A percentile compares a stretch with the other conserved stretches of the same genome.
Conservation (phyloP, 495 filamentous ascomycete species). For the Lepidopterella palustris region DNA sequence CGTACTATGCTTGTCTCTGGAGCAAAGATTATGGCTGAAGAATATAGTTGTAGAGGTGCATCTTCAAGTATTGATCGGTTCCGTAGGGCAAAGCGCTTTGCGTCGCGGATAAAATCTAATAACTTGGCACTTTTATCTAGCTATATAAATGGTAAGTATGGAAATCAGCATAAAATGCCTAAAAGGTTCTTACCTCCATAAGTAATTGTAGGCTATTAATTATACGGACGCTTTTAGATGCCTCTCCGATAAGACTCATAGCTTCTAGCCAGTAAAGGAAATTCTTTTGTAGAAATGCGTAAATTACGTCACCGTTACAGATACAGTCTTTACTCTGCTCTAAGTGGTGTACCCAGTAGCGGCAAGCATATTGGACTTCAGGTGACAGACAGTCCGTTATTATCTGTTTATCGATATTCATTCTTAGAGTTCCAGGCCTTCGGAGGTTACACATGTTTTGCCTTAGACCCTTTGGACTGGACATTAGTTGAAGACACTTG, state of each 20-base stretch:
- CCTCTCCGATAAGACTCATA: slow-evolving; percentile 34
- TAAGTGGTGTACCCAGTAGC: slow-evolving; percentile 45
- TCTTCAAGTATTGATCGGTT: no score
- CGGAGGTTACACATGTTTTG: slow-evolving; percentile 42
- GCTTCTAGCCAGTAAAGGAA: slow-evolving; percentile 45
- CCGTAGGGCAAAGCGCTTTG: no score
- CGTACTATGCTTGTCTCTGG: no score
- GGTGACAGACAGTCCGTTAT: slow-evolving; percentile 41
- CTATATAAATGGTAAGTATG: no score
- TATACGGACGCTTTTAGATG: background rate
- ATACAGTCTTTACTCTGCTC: slow-evolving; percentile 27
- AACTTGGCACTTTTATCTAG: no score
- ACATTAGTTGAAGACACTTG: slow-evolving; percentile 36
- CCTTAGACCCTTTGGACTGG: slow-evolving; percentile 18
- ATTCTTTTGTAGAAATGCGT: slow-evolving; percentile 37
- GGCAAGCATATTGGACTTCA: slow-evolving; percentile 39
- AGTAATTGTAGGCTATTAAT: no score
- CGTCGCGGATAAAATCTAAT: no score
- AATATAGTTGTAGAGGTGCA: no score
- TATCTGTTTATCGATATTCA: slow-evolving; percentile 35
- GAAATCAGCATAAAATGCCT: no score
- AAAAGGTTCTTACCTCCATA: no score
- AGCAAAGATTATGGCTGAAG: no score
- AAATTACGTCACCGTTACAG: slow-evolving; percentile 23
- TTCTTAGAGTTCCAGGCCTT: slow-evolving; percentile 22